Conservation (phyloP, 2,329 filamentous ascomycete genomes). For the Fragosphaeria purpurea region DNA sequence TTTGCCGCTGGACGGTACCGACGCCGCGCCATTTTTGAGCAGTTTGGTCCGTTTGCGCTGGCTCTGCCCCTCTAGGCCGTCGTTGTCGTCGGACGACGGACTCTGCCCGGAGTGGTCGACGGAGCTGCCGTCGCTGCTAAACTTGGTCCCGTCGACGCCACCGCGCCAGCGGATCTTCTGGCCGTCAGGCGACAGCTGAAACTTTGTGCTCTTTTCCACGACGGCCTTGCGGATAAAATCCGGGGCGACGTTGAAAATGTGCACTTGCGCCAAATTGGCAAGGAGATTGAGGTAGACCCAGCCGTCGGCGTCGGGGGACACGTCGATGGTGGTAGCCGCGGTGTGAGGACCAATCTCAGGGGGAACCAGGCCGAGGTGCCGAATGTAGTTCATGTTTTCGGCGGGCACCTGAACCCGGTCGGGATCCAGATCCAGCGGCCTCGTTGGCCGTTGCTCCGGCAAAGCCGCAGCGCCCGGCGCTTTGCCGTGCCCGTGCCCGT, state of each 20-base stretch:
- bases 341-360: constrained; percentile 41
- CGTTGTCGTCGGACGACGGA: constrained; percentile 39
- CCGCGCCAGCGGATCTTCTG: constrained; percentile 74
- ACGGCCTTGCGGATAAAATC: constrained; percentile 68
- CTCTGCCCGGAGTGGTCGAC: constrained; percentile 37
- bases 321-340: constrained; percentile 30
- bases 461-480: constrained; percentile 29
- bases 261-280: constrained; percentile 71
- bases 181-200: constrained; percentile 69
- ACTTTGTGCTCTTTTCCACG: constrained; percentile 57
- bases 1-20: constrained; percentile 25
- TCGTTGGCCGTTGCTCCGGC: constrained; percentile 65
- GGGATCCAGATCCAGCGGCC: constrained; percentile 67
- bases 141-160: constrained; percentile 51
- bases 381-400: constrained; percentile 73
- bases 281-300: constrained; percentile 79
- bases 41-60: constrained; percentile 38
- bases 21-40: constrained; percentile 24
- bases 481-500: constrained; percentile 14
- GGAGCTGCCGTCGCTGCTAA: constrained; percentile 51
- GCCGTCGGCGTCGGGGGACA: constrained; percentile 55
- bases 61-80: constrained; percentile 30
- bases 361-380: constrained; percentile 58
- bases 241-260: constrained; percentile 73
- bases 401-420: constrained; percentile 63